Base-by-base conservation (phyloP, 768 basidiomycete genomes). In the Collybia sp. region DNA sequence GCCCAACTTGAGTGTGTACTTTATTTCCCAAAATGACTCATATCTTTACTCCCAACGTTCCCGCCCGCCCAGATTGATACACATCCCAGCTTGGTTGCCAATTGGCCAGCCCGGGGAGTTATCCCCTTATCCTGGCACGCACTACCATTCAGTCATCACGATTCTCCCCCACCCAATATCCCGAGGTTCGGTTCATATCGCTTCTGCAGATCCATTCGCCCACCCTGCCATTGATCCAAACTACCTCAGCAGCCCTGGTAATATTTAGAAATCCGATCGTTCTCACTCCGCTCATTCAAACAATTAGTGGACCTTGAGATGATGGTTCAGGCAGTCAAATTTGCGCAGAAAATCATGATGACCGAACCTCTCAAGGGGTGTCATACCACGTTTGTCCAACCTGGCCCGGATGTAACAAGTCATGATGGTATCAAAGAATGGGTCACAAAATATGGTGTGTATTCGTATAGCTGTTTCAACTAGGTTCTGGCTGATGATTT, bases 301-400 rank as follows among this genome's bases (percentile, higher is more conserved):
- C 17, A 13, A 11, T 32, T 16, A n/a, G 20, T 8, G 45, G 48
- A 49, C 19, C 35, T 49, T 37, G 44, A 49, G 34, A 40, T 49
- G 8, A 39, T 49, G 16, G 37, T 45, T 17, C 42, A n/a, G 3
- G 35, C 35, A 18, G 35, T 18, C 35, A 13, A 10, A 18, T 18
- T 37, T 13, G 17, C 35, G 17, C 35, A 13, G 35, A 18, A 37
- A 6, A 18, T 37, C 35, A 37, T n/a, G 17, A 37, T 13, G n/a
- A 37, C 35, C 3, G 35, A 10, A 3, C n/a, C 13, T 10, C 17
- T n/a, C 35, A 13, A 34, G 17, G 17, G 35, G 35, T 37, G 17
- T 18, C n/a, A n/a, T 18, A 18, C 35, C 35, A 10, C 35, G 17
- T n/a, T n/a, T 37, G 17, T 10, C 6, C 17, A n/a, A 10, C 35